Evolutionary conservation across 2,329 filamentous ascomycete species (phyloP).

Genomic region (Westerdykella ornata): DNA sequence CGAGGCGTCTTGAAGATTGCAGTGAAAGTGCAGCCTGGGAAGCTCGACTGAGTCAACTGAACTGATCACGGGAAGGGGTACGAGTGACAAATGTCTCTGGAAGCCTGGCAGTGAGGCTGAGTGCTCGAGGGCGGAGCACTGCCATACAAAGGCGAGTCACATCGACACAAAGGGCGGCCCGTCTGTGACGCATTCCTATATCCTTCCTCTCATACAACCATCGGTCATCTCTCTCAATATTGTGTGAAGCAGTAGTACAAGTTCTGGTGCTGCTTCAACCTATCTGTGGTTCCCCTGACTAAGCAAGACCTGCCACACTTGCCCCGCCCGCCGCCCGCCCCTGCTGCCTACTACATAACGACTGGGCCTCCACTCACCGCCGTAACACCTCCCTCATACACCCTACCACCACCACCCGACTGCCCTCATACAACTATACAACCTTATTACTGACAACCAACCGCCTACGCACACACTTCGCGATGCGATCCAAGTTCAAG

Average conservation of each 20-base stretch:
- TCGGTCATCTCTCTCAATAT: background rate
- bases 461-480: conserved; percentile 8
- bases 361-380: conserved; percentile 27
- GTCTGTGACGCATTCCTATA: conserved; percentile 8
- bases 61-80: conserved; percentile 23
- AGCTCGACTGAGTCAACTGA: conserved; percentile 6
- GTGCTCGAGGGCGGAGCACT: conserved; percentile 18
- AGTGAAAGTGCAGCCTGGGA: too few relatives aligned
- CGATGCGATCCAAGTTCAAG: conserved; percentile 99
- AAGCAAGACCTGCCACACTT: background rate
- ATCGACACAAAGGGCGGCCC: conserved; percentile 6
- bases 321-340: conserved; percentile 19
- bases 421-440: conserved; percentile 11
- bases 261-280: conserved; percentile 5
- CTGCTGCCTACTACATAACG: conserved; percentile 24
- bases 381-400: conserved; percentile 21
- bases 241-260: background rate
- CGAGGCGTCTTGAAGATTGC: too few relatives aligned
- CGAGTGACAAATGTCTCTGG: conserved; percentile 19
- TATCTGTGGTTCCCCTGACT: background rate
- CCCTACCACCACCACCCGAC: conserved; percentile 3
- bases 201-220: conserved; percentile 4
- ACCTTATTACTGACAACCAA: conserved; percentile 3
- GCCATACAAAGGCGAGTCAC: conserved; percentile 27
- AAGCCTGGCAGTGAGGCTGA: conserved; percentile 11